Evolutionary conservation across 345 rosid genomes (phyloP).

Genomic region (Psidium friedrichsthalianum): DNA sequence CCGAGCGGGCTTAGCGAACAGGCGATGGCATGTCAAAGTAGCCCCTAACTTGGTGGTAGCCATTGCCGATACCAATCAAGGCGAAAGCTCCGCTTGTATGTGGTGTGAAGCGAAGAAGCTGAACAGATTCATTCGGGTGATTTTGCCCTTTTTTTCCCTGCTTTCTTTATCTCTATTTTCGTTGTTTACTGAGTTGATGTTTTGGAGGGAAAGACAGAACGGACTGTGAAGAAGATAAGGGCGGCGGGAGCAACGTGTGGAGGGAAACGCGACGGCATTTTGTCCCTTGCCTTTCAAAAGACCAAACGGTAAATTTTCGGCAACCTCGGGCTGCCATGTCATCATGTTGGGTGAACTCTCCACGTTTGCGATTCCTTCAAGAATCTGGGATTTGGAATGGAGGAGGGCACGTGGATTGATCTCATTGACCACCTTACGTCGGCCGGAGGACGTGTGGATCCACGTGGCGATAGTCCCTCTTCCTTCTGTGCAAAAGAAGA

Average conservation of each 20-base stretch:
- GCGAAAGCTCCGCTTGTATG: background rate
- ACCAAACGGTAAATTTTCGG: background rate
- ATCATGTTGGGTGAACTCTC: background rate
- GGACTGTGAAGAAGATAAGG: slow-evolving; percentile 33
- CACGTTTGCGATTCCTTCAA: background rate
- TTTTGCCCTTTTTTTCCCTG: background rate
- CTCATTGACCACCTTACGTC: background rate
- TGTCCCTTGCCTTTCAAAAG: background rate
- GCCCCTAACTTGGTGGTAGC: slow-evolving; percentile 50
- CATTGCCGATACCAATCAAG: background rate
- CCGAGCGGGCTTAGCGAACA: slow-evolving; percentile 28
- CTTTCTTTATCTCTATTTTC: background rate
- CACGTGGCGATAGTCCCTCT: background rate
- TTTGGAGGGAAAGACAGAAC: slow-evolving; percentile 36
- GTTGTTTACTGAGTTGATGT: background rate
- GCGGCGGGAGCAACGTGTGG: slow-evolving; percentile 42
- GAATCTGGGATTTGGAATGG: background rate
- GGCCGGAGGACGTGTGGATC: background rate
- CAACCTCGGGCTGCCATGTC: slow-evolving; percentile 24
- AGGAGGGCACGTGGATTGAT: slow-evolving; percentile 2
- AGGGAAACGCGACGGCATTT: slow-evolving; percentile 35
- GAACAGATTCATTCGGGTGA: background rate
- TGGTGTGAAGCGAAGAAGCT: background rate
- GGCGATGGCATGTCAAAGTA: slow-evolving; percentile 46
- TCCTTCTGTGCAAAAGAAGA: background rate